Percentiles rank a stretch among this genome's conserved stretches.
phyloP scores from a whole-genome alignment of 108 stramenopile species.

The Nitzschia sp. region DNA sequence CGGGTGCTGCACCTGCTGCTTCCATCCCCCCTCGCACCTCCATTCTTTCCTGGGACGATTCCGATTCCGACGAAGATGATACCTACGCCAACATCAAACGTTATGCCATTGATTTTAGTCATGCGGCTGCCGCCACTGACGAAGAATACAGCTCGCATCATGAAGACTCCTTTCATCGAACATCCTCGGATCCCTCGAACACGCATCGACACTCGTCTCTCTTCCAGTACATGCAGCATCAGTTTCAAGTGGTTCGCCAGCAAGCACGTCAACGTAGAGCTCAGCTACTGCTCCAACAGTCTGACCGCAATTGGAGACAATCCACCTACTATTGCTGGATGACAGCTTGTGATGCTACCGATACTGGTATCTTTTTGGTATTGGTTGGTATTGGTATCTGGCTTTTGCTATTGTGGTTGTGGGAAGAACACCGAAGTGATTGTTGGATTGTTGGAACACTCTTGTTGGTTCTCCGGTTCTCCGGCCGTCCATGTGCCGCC shows the following conservation, averaged over 20 bases:
- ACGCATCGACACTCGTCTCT: slow-evolving; percentile 7
- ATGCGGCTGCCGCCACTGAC: neutral
- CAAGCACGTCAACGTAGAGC: slow-evolving; percentile 41
- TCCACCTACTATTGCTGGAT: slow-evolving; percentile 21
- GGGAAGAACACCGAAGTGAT: neutral
- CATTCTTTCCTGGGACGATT: slow-evolving; percentile 3
- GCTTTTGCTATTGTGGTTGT: slow-evolving; percentile 11
- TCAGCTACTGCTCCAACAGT: slow-evolving; percentile 35
- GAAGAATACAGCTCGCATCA: neutral
- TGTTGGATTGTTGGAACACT: slow-evolving; percentile 12
- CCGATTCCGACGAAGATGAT: slow-evolving; percentile 15
- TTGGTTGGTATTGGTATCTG: slow-evolving; percentile 13
- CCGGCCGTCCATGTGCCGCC: slow-evolving; percentile 8
- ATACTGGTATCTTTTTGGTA: slow-evolving; percentile 29
- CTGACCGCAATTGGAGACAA: slow-evolving; percentile 27
- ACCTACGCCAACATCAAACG: slow-evolving; percentile 21
- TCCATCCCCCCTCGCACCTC: neutral
- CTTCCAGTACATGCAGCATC: slow-evolving; percentile 19
- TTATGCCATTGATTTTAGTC: slow-evolving; percentile 23
- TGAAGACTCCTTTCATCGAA: neutral
- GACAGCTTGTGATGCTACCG: slow-evolving; percentile 37
- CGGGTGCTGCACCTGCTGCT: no score
- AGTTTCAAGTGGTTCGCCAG: slow-evolving; percentile 33
- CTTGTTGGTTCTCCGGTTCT: slow-evolving; percentile 18
- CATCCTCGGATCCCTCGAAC: no score